Evolutionary conservation across 148 eudicot genomes (phyloP).

Genomic region (Chenopodium berlandieri): DNA sequence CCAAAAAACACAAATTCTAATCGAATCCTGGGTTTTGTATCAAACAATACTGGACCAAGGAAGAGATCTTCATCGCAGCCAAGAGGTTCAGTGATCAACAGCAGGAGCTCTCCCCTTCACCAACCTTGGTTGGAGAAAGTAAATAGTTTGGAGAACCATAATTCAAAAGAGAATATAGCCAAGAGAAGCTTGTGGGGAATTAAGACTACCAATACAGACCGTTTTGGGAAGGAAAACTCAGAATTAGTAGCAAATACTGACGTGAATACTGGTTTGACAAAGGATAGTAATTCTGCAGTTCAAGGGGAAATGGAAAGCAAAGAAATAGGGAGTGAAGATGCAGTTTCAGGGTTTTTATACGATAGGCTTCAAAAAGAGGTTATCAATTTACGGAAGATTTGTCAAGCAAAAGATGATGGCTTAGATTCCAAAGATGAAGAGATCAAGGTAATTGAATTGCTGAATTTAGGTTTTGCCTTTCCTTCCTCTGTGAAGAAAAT

Average conservation of each 20-base stretch:
- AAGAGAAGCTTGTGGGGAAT: constrained; percentile 54
- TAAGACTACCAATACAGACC: constrained; percentile 45
- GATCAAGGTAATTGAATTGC: constrained; percentile 59
- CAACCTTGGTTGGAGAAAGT: constrained; percentile 35
- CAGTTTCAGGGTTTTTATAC: constrained; percentile 84
- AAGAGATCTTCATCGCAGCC: constrained; percentile 78
- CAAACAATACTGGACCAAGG: constrained; percentile 43
- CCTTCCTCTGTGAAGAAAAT: neutral
- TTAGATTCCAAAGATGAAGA: constrained; percentile 71
- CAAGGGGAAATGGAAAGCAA: constrained; percentile 22
- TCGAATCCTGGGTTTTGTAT: constrained; percentile 49
- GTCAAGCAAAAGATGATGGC: constrained; percentile 54
- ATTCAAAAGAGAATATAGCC: constrained; percentile 32
- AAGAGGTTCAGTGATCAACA: constrained; percentile 41
- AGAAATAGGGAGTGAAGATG: constrained; percentile 42
- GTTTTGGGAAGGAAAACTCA: constrained; percentile 49
- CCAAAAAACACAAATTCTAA: constrained; percentile 45
- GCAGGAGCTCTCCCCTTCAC: constrained; percentile 34
- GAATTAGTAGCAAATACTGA: constrained; percentile 37
- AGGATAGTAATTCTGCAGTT: constrained; percentile 6
- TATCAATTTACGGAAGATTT: constrained; percentile 56
- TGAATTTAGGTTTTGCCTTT: neutral
- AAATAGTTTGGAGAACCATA: constrained; percentile 31
- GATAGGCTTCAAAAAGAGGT: constrained; percentile 93
- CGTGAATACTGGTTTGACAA: constrained; percentile 25